Percentiles rank a stretch among this genome's conserved stretches.
phyloP scores from a whole-genome alignment of 495 filamentous ascomycete species.

The Hyaloscypha bicolor region DNA sequence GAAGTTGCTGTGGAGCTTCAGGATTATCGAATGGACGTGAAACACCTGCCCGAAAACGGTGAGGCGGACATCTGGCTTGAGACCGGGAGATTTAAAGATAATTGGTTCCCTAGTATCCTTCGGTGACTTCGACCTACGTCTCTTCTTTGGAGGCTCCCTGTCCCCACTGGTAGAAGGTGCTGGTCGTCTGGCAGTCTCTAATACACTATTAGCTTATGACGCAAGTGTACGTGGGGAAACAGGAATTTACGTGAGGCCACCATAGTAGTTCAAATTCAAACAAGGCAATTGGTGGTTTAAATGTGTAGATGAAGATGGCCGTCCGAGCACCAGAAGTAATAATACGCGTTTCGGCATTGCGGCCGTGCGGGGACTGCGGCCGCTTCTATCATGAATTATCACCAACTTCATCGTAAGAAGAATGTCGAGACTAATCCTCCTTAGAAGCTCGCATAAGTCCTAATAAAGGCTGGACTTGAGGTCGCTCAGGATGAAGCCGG shows the following conservation, averaged over 20 bases:
- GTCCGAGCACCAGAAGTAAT: no score
- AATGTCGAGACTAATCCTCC: neutral
- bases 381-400: no score
- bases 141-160: no score
- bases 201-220: neutral
- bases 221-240: neutral
- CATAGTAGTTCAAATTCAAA: neutral
- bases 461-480: neutral
- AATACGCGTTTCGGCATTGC: no score
- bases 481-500: neutral
- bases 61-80: constrained; percentile 6
- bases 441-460: neutral
- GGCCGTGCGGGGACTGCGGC: no score
- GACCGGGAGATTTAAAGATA: neutral
- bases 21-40: constrained; percentile 7
- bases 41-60: constrained; percentile 5
- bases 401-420: no score
- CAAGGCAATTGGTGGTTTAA: no score
- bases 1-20: constrained; percentile 8
- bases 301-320: no score
- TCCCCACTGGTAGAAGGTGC: no score
- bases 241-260: neutral
- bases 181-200: neutral
- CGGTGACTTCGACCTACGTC: no score
- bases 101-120: constrained; percentile 2